phyloP scores from a whole-genome alignment of 257 asterid genomes.

The Petunia secreta region DNA sequence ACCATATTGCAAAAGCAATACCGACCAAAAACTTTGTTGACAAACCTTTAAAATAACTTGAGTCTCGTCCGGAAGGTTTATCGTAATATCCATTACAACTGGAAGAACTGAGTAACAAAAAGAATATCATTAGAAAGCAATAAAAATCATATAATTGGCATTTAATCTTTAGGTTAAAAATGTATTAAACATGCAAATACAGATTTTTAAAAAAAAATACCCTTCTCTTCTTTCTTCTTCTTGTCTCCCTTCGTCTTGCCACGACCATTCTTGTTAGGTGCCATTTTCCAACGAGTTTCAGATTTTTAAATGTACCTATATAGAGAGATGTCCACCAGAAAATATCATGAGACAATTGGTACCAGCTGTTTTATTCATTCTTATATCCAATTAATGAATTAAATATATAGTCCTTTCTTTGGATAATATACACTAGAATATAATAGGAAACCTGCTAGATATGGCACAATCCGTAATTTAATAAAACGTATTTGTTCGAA shows the following conservation, averaged over 20 bases:
- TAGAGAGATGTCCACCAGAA: background rate
- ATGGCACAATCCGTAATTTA: too few relatives aligned
- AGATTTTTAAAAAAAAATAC: constrained; percentile 35
- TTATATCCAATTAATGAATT: background rate
- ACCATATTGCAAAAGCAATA: background rate
- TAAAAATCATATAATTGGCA: background rate
- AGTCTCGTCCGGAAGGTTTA: constrained; percentile 84
- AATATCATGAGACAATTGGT: background rate
- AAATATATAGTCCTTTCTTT: background rate
- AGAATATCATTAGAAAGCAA: background rate
- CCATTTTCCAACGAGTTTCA: constrained; percentile 49
- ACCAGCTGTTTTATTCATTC: background rate
- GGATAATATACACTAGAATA: background rate
- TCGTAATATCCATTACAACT: constrained; percentile 76
- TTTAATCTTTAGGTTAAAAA: background rate
- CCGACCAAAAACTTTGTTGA: background rate
- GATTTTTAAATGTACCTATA: constrained; percentile 16
- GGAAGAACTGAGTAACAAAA: constrained; percentile 75
- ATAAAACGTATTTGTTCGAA: too few relatives aligned
- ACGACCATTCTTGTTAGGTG: constrained; percentile 80
- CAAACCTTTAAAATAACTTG: constrained; percentile 81
- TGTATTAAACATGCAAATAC: background rate
- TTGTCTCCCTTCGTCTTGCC: constrained; percentile 87
- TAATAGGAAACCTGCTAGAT: too few relatives aligned
- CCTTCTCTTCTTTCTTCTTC: constrained; percentile 97